phyloP scores from a whole-genome alignment of 257 asterid species.

The Henckelia pumila region DNA sequence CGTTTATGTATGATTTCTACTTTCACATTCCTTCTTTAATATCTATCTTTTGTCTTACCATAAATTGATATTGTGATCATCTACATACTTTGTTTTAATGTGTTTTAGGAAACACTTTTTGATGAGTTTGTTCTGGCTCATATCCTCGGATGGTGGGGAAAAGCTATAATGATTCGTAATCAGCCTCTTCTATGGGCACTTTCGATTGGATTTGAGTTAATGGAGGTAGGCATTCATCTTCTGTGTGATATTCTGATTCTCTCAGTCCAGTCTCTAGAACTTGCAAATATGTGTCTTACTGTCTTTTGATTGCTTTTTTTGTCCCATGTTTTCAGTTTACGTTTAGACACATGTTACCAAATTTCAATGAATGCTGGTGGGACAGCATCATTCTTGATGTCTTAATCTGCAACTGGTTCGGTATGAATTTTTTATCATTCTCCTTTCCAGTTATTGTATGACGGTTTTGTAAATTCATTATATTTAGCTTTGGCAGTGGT shows the following conservation, averaged over 20 bases:
- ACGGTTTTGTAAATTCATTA: constrained; percentile 3
- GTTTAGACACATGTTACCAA: constrained; percentile 96
- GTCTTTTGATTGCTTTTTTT: constrained; percentile 26
- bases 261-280: constrained; percentile 17
- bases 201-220: constrained; percentile 21
- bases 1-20: constrained; percentile 27
- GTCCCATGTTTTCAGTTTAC: constrained; percentile 68
- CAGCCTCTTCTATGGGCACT: constrained; percentile 29
- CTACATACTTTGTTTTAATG: constrained; percentile 8
- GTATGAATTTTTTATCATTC: constrained; percentile 36
- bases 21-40: not conserved
- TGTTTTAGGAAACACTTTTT: constrained; percentile 79
- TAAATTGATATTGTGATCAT: not conserved
- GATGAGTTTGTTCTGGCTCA: constrained; percentile 99
- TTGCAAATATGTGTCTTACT: constrained; percentile 17
- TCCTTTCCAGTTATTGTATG: constrained; percentile 1
- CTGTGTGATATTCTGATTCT: constrained; percentile 5
- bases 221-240: constrained; percentile 16
- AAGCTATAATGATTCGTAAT: constrained; percentile 94
- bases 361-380: constrained; percentile 99
- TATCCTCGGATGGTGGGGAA: constrained; percentile 99
- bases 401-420: constrained; percentile 98
- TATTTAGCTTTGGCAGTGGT: not conserved
- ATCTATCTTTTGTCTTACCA: not conserved
- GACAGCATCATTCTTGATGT: constrained; percentile 94